phyloP scores from a whole-genome alignment of 768 basidiomycete species.

The Lactarius deliciosus region DNA sequence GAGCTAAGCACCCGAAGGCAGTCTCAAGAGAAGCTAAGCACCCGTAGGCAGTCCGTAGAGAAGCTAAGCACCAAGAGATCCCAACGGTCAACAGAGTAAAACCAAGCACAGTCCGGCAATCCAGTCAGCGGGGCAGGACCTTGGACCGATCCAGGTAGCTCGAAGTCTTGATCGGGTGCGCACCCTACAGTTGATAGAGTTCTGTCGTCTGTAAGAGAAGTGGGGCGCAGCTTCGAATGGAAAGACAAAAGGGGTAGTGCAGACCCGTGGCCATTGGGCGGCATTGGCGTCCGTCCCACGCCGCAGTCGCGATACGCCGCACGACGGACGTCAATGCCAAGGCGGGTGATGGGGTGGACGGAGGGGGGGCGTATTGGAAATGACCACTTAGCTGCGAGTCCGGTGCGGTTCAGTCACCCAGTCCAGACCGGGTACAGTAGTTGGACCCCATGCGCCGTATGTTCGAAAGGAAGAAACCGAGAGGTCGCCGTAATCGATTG shows the following conservation, averaged over 20 bases:
- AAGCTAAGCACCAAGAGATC: slow-evolving; percentile 1
- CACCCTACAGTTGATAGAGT: background rate
- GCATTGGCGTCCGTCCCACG: slow-evolving; percentile 14
- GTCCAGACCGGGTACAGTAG: background rate
- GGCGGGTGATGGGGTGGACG: background rate
- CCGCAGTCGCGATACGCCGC: slow-evolving; percentile 13
- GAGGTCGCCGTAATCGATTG: slow-evolving; percentile 3
- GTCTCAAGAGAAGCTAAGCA: slow-evolving; percentile 8
- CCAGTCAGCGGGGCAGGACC: background rate
- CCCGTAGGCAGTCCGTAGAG: slow-evolving; percentile 7
- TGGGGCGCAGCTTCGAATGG: background rate
- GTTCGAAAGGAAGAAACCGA: background rate
- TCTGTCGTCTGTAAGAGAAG: background rate
- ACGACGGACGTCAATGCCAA: slow-evolving; percentile 12
- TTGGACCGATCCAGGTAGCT: background rate
- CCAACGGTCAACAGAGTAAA: background rate
- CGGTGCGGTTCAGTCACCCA: background rate
- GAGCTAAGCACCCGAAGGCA: slow-evolving; percentile 12
- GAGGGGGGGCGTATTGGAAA: background rate
- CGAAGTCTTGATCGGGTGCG: slow-evolving; percentile 15
- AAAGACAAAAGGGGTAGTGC: background rate
- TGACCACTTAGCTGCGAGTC: background rate
- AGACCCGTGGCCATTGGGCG: background rate
- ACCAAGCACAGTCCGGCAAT: background rate
- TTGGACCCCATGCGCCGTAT: background rate